These are phyloP conservation scores for Seiridium cupressi DNA, from an alignment of 2,329 filamentous ascomycete genomes.

Conservation along the genomic window DNA sequence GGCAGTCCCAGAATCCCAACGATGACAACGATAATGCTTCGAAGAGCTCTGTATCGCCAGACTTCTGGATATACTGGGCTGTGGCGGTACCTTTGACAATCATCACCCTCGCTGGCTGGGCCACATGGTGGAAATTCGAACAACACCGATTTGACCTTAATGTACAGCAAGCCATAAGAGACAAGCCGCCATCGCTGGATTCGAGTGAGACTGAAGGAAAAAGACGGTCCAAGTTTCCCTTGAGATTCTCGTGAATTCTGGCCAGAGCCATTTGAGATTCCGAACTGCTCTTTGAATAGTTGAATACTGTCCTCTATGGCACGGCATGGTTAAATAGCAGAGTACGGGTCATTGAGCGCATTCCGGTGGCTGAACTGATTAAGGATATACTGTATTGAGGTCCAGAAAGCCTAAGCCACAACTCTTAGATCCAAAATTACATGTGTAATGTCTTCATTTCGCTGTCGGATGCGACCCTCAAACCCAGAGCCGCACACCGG, in stretches of 20 bases:
- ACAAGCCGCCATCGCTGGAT: background rate
- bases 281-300: too few species aligned
- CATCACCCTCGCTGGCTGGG: background rate
- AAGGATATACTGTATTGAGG: too few species aligned
- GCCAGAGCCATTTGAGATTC: background rate
- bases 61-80: slow-evolving; percentile 5
- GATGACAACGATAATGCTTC: background rate
- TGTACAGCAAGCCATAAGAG: background rate
- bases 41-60: background rate
- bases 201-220: background rate
- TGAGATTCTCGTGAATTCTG: background rate
- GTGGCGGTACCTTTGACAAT: background rate
- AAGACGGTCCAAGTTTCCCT: background rate
- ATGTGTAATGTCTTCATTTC: background rate
- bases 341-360: too few species aligned
- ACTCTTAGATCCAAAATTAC: too few species aligned
- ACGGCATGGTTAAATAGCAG: too few species aligned
- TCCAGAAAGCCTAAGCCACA: too few species aligned
- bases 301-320: too few species aligned
- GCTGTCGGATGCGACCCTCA: background rate
- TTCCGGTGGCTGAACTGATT: too few species aligned
- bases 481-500: background rate
- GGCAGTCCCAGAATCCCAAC: background rate
- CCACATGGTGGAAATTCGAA: background rate
- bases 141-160: background rate